Percentiles rank a stretch among this genome's conserved stretches.
These are phyloP conservation scores for Verticillium nubilum DNA, from an alignment of 2,329 filamentous ascomycete species.

Conservation along the genomic window DNA sequence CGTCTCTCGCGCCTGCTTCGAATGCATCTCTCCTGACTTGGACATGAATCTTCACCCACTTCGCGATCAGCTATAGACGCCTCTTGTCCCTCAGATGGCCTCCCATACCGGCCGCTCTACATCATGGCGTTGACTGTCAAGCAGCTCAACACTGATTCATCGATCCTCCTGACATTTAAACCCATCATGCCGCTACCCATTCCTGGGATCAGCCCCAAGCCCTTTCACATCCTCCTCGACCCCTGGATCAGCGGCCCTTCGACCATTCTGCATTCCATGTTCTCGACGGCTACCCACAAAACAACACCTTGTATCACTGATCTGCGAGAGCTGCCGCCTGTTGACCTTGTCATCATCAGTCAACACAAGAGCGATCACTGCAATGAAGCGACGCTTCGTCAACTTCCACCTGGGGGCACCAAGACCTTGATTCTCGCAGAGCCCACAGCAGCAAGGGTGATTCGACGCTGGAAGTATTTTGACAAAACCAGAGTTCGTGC, in stretches of 20 bases:
- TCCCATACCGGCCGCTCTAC: background rate
- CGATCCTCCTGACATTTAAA: slow-evolving; percentile 59
- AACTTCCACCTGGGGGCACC: slow-evolving; percentile 41
- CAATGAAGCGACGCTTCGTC: slow-evolving; percentile 61
- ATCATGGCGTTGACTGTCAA: slow-evolving; percentile 30
- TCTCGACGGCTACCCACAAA: too few species aligned
- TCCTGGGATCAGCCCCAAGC: slow-evolving; percentile 21
- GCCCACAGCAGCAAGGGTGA: slow-evolving; percentile 57
- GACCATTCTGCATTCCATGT: slow-evolving; percentile 49
- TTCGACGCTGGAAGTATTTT: slow-evolving; percentile 65
- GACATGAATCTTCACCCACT: background rate
- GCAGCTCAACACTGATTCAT: slow-evolving; percentile 59
- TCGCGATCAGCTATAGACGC: background rate
- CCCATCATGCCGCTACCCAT: slow-evolving; percentile 39
- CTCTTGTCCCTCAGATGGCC: background rate
- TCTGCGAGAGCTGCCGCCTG: slow-evolving; percentile 32
- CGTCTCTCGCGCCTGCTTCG: background rate
- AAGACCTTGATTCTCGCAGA: slow-evolving; percentile 62
- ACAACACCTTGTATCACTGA: slow-evolving; percentile 54
- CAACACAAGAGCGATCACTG: slow-evolving; percentile 59
- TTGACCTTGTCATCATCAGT: slow-evolving; percentile 41
- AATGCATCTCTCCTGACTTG: background rate
- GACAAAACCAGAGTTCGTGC: slow-evolving; percentile 40
- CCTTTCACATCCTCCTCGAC: slow-evolving; percentile 65
- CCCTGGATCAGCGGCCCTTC: slow-evolving; percentile 63